Percentiles rank a stretch among this genome's conserved stretches.
Conservation (phyloP, 1,284 basidiomycete species). For the Pterula multifida region DNA sequence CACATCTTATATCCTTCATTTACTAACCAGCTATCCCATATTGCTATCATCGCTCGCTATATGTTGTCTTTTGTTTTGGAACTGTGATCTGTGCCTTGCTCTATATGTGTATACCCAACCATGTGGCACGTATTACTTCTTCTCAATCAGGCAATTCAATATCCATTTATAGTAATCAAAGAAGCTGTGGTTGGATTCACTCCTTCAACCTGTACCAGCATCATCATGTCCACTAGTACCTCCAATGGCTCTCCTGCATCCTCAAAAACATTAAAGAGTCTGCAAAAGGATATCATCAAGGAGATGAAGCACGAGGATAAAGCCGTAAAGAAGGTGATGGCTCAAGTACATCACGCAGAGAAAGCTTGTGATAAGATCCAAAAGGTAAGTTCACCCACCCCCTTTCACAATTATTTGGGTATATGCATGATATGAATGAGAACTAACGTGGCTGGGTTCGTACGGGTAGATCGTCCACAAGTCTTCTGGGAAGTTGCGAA, state of each 20-base stretch:
- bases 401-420: neutral
- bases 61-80: too few species aligned
- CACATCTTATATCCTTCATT: too few species aligned
- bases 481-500: neutral
- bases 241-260: neutral
- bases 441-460: too few species aligned
- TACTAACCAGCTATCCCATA: too few species aligned
- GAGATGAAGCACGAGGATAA: constrained; percentile 1
- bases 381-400: neutral
- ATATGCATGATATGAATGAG: neutral
- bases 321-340: neutral
- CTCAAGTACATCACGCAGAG: neutral
- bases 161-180: neutral
- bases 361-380: neutral
- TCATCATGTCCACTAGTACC: too few species aligned
- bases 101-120: too few species aligned
- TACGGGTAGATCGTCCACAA: neutral
- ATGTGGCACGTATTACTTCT: too few species aligned
- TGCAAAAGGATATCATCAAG: neutral
- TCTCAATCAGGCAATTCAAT: too few species aligned
- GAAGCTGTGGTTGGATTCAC: neutral
- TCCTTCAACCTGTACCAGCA: too few species aligned
- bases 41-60: too few species aligned
- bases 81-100: too few species aligned
- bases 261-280: neutral